These are phyloP conservation scores for Eutrema japonicum DNA, from an alignment of 345 rosid species.

Conservation along the genomic window DNA sequence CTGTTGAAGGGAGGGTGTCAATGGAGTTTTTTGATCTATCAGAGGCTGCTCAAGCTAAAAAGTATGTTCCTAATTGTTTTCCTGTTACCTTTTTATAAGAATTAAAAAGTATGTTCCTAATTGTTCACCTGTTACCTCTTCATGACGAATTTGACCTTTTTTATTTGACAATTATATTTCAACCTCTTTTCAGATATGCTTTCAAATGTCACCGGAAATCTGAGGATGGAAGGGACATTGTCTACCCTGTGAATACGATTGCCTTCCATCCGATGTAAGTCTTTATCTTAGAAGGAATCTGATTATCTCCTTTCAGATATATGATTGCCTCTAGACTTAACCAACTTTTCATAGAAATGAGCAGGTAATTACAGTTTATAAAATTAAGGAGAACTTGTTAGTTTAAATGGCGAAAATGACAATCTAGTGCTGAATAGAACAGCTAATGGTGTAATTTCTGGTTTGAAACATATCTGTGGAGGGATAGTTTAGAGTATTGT, in stretches of 20 bases:
- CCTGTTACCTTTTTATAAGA: neutral
- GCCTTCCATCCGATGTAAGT: constrained; percentile 98
- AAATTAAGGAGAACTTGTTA: neutral
- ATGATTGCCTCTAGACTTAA: neutral
- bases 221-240: constrained; percentile 93
- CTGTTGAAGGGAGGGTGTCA: constrained; percentile 97
- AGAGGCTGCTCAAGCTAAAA: constrained; percentile 94
- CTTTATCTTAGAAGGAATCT: constrained; percentile 4
- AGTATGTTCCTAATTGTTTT: constrained; percentile 49
- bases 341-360: neutral
- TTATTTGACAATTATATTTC: neutral
- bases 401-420: neutral
- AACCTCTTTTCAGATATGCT: constrained; percentile 67
- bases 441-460: neutral
- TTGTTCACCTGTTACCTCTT: neutral
- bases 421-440: constrained; percentile 8
- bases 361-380: neutral
- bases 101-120: constrained; percentile 65
- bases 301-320: constrained; percentile 1
- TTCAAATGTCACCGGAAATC: constrained; percentile 96
- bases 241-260: constrained; percentile 92
- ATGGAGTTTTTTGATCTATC: constrained; percentile 97
- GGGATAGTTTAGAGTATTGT: neutral
- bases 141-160: neutral
- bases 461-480: neutral